phyloP scores from a whole-genome alignment of 352 stramenopile genomes.

The Phytophthora cryptogea region DNA sequence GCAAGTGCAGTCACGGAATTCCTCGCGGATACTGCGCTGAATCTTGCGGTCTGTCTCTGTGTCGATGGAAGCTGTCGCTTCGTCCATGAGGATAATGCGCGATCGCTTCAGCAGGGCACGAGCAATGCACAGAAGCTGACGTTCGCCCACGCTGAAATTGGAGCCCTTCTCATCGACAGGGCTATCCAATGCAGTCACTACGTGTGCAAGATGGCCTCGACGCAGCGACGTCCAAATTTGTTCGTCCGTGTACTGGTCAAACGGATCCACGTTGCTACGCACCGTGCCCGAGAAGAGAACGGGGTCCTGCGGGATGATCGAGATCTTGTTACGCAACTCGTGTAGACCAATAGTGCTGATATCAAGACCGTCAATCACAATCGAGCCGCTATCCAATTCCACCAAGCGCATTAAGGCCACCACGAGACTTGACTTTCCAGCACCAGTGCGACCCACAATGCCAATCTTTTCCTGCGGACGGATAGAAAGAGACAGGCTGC shows the following conservation, averaged over 20 bases:
- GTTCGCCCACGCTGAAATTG: conserved; percentile 96
- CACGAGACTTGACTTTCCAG: conserved; percentile 91
- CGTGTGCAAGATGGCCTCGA: conserved; percentile 75
- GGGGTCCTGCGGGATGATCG: conserved; percentile 95
- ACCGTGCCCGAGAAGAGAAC: conserved; percentile 95
- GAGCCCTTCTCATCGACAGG: conserved; percentile 88
- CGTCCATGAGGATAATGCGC: conserved; percentile 97
- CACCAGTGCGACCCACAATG: conserved; percentile 83
- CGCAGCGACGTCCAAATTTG: conserved; percentile 89
- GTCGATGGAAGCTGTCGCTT: conserved; percentile 95
- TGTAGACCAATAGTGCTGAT: conserved; percentile 60
- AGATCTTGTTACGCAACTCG: conserved; percentile 54
- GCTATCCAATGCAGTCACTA: conserved; percentile 48
- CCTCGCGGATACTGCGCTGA: conserved; percentile 90
- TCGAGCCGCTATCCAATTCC: conserved; percentile 77
- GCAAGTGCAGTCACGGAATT: conserved; percentile 93
- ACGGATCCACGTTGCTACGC: conserved; percentile 93
- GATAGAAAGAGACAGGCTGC: conserved; percentile 81
- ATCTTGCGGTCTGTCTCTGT: conserved; percentile 91
- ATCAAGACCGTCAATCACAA: conserved; percentile 69
- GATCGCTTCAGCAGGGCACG: conserved; percentile 93
- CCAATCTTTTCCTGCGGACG: conserved; percentile 86
- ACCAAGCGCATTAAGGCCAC: conserved; percentile 91
- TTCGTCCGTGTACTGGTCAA: conserved; percentile 85
- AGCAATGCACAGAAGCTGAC: conserved; percentile 96